Evolutionary conservation across 2,329 filamentous ascomycete species (phyloP).

Genomic region (Beauveria rudraprayagi): DNA sequence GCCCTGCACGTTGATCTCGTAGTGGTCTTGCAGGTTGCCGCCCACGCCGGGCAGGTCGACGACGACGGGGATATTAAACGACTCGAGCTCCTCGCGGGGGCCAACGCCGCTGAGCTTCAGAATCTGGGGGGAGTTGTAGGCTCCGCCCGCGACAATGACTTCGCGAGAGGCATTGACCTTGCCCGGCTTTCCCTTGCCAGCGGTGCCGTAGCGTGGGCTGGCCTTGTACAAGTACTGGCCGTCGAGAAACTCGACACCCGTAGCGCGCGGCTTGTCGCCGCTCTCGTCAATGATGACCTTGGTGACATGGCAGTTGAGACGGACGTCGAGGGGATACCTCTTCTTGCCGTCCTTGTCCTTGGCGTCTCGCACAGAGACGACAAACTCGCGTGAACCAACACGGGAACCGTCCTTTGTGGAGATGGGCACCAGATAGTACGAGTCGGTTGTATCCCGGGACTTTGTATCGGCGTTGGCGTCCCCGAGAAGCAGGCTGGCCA

Average conservation of each 20-base stretch:
- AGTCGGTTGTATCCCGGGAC: slow-evolving; percentile 35
- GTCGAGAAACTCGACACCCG: slow-evolving; percentile 41
- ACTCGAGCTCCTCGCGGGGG: slow-evolving; percentile 30
- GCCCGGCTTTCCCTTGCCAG: slow-evolving; percentile 23
- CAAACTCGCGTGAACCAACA: slow-evolving; percentile 45
- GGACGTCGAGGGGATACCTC: slow-evolving; percentile 48
- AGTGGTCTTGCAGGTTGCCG: slow-evolving; percentile 51
- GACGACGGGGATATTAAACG: slow-evolving; percentile 34
- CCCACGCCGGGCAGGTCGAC: slow-evolving; percentile 51
- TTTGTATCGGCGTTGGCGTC: slow-evolving; percentile 41
- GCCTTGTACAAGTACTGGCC: slow-evolving; percentile 39
- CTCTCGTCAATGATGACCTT: slow-evolving; percentile 35
- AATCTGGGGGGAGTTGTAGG: slow-evolving; percentile 46
- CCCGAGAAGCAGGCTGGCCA: slow-evolving; percentile 36
- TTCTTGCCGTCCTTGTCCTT: slow-evolving; percentile 40
- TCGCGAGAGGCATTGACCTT: slow-evolving; percentile 35
- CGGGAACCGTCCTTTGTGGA: slow-evolving; percentile 39
- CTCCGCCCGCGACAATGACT: slow-evolving; percentile 42
- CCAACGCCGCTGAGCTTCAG: slow-evolving; percentile 44
- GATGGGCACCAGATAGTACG: slow-evolving; percentile 49
- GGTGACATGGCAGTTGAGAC: slow-evolving; percentile 37
- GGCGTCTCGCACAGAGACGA: slow-evolving; percentile 41
- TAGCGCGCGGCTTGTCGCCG: slow-evolving; percentile 31
- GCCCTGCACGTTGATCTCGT: slow-evolving; percentile 33
- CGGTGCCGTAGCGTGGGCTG: slow-evolving; percentile 27